Base-by-base conservation (phyloP, 2,329 filamentous ascomycete species). In the Exophiala calicioides region DNA sequence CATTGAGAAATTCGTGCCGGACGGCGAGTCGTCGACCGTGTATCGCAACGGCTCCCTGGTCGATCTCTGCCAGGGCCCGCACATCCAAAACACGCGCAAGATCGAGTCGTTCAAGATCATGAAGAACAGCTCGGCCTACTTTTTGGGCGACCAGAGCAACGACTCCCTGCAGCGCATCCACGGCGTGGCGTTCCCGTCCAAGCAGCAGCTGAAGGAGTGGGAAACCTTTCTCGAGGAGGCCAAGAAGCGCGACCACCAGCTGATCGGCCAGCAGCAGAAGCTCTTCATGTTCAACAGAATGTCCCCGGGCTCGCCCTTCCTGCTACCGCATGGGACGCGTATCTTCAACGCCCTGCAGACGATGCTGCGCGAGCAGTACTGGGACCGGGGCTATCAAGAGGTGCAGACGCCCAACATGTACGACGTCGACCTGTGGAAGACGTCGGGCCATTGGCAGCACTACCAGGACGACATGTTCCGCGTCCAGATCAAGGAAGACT, bases 331-430 rank as follows among this genome's bases (percentile, higher is more conserved):
- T 62, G 93, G 93, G 54, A 88, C 89, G 63, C 85, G 88, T 61
- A 95, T 97, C 63, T 94, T 94, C 77, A 95, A 96, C 66, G 84
- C 88, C 19, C 75, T 98, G 7, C 82, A 90, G 67, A 77, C 81
- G 13, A 88, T 93, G 64, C 78, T 98, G 55, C 82, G 87, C 55
- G 79, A 85, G 36, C 85, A 97, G 67, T 98, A 97, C 75, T 90
- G 88, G 78, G 88, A 87, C 66, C 87, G 93, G 55, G 90, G 87
- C 35, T 98, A 97, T 68, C 84, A 91, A 62, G 93, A 98, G 69
- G 93, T 98, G 53, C 88, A 90, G 65, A 89, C 90, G 3, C 93
- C 93, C 39, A 97, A 93, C 72, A 94, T 98, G 85, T 98, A 86
- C 76, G 95, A 96, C 64, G 82, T 89, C 9, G 80, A 88, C 5